Evolutionary conservation across 2,329 filamentous ascomycete genomes (phyloP), one percentile per base, ranked within the genome.

Genomic region (Mariannaea elegans): DNA sequence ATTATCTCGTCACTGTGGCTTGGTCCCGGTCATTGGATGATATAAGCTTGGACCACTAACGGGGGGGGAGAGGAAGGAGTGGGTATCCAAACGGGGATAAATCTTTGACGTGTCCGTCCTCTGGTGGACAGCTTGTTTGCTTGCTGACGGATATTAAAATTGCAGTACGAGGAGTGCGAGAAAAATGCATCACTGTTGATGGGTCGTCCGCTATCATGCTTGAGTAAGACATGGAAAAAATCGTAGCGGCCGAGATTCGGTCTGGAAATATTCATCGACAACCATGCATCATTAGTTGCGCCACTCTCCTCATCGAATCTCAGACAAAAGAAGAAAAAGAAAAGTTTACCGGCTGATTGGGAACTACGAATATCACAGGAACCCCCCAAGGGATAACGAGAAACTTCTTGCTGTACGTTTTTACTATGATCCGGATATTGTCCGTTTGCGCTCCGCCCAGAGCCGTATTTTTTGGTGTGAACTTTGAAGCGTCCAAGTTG

Each of bases 231-330:
- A 5, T 9, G 9, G 9, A 27, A 9, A 5, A 27, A 27, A 27
- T 27, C 24, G 24, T 27, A 9, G 6, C 24, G 5, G 24, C 24
- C 24, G 5, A 27, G 9, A 27, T 27, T 27, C n/a, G n/a, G 29
- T 55, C 5, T 46, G 53, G 24, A 27, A 42, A 68, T 64, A 38
- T 49, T 45, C 56, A 65, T 68, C 54, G 42, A 62, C 56, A 54
- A 21, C 56, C 49, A 32, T 62, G 65, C 54, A 62, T 64, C 38
- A 52, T 31, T 31, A 12, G 46, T 64, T 27, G 6, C 59, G 55
- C 27, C 32, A 14, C 6, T 5, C 23, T 16, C 34, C 48, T 32
- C n/a, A n/a, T n/a, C n/a, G n/a, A n/a, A n/a, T n/a, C n/a, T n/a
- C n/a, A n/a, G n/a, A n/a, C n/a, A n/a, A n/a, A n/a, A n/a, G n/a